phyloP scores from a whole-genome alignment of 1,139 yeast species.

The Diutina rugosa region DNA sequence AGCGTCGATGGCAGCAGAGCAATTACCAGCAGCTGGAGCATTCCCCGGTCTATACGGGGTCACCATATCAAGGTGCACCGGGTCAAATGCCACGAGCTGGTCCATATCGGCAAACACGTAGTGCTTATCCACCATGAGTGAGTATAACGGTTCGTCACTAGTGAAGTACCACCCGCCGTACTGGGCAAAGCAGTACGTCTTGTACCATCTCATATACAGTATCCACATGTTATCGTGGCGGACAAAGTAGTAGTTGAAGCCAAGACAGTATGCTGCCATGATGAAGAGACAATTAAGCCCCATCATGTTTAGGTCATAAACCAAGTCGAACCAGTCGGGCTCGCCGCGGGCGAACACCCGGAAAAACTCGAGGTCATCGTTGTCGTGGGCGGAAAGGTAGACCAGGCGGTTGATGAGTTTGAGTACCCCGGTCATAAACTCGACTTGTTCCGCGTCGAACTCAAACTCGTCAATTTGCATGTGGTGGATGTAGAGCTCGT shows the following conservation, averaged over 20 bases:
- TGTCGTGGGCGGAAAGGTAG: not conserved
- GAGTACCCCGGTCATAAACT: not conserved
- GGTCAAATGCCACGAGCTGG: not conserved
- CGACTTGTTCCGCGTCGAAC: not conserved
- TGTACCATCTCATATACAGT: not conserved
- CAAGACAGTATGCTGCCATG: not conserved
- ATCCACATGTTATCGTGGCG: not conserved
- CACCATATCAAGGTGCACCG: not conserved
- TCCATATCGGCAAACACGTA: not conserved
- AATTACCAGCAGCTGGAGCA: no score
- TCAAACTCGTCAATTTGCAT: not conserved
- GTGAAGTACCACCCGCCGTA: not conserved
- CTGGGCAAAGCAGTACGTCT: not conserved
- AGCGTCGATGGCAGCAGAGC: no score
- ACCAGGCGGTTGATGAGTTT: not conserved
- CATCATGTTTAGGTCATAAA: not conserved
- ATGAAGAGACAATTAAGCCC: not conserved
- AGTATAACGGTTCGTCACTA: not conserved
- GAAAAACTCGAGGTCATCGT: not conserved
- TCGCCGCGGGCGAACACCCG: not conserved
- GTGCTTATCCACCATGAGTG: not conserved
- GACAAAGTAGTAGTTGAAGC: not conserved
- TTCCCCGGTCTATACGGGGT: not conserved
- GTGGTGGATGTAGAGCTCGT: not conserved
- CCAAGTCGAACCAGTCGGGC: not conserved